Evolutionary conservation across 2,329 filamentous ascomycete genomes (phyloP), one percentile per base, ranked within the genome.

Genomic region (Fusarium zealandicum): DNA sequence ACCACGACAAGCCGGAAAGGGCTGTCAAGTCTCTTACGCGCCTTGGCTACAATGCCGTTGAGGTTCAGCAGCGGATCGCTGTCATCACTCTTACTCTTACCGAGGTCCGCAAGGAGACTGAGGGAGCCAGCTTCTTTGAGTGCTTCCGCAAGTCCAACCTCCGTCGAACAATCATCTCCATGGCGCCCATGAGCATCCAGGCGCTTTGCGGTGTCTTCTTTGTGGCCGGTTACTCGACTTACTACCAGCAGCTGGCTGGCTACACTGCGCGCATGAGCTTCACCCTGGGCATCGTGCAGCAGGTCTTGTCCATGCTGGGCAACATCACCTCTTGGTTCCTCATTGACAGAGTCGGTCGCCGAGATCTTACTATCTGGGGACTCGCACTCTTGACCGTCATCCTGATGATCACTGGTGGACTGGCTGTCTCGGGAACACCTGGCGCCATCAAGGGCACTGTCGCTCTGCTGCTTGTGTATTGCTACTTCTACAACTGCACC

Each of bases 91-190:
- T 53, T 30, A 61, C 58, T 6, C 55, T 61, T 6, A 40, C 51
- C 10, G 58, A 61, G 33, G 39, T 61, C 28, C 42, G 43, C 32
- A 43, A 56, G 30, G 58, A 61, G 45, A 61, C 58, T 2, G 51
- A 56, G 2, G 58, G 58, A 3, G 59, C 40, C 9, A 57, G 52
- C 39, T 62, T 44, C 47, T 4, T 60, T 5, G 59, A 62, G 33
- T 63, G 61, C 43, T 63, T 63, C 55, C 58, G 61, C 30, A 59
- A 59, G 40, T 57, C 58, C 33, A 61, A 63, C 50, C 31, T 63
- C 8, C 52, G 58, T 11, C 58, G 61, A 8, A 63, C 61, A 35
- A 54, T 63, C 35, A 59, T 63, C 28, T 61, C 57, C n/a, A 40
- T 63, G 28, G 54, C 49, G 14, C 58, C 58, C 27, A 52, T 63